Evolutionary conservation across 371 early-diverging fungal species (phyloP).

Genomic region (Lichtheimia hyalospora): DNA sequence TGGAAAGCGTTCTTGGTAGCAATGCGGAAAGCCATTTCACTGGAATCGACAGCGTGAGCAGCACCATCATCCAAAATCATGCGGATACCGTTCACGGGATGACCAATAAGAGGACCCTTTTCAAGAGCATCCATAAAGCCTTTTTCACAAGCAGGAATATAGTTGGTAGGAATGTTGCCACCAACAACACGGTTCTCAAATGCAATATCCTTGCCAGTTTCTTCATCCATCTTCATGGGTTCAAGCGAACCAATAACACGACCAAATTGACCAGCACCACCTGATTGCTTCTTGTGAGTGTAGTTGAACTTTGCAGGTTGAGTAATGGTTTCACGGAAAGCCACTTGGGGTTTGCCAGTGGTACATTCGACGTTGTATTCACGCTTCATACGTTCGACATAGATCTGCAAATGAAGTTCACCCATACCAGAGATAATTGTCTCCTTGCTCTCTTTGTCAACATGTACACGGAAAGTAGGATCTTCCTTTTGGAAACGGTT

Average conservation of each 20-base stretch:
- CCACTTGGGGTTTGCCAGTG: constrained; percentile 96
- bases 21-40: constrained; percentile 95
- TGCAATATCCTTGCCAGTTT: constrained; percentile 53
- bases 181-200: constrained; percentile 86
- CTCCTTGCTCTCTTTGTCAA: constrained; percentile 92
- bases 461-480: constrained; percentile 96
- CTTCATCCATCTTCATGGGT: constrained; percentile 66
- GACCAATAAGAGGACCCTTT: constrained; percentile 93
- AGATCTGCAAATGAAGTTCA: constrained; percentile 90
- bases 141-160: constrained; percentile 95
- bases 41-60: constrained; percentile 95
- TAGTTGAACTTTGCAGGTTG: constrained; percentile 83
- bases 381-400: constrained; percentile 97
- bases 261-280: constrained; percentile 97
- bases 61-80: constrained; percentile 95
- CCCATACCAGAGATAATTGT: constrained; percentile 95
- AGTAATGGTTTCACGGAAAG: constrained; percentile 94
- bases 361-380: constrained; percentile 93
- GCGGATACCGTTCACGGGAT: constrained; percentile 84
- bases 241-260: constrained; percentile 92
- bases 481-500: constrained; percentile 96
- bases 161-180: constrained; percentile 93
- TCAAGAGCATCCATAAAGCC: constrained; percentile 91
- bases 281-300: constrained; percentile 98
- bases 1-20: constrained; percentile 89